Evolutionary conservation across 2,329 filamentous ascomycete genomes (phyloP), one percentile per base, ranked within the genome.

Genomic region (Exutisphaerella laricina): DNA sequence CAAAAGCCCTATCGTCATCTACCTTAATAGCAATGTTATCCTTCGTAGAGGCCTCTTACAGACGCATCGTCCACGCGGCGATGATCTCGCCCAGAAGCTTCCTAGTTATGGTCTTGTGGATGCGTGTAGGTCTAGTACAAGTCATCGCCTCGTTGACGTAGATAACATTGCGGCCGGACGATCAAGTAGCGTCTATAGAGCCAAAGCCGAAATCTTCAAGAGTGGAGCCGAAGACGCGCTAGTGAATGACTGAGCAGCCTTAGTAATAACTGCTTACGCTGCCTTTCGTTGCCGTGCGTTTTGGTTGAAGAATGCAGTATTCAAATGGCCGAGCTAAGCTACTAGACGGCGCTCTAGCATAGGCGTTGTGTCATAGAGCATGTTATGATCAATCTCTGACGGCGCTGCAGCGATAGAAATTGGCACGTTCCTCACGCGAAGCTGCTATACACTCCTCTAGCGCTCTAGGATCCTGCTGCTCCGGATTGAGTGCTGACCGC

Each of bases 141-240:
- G 7, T 35, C 29, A 36, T 30, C 3, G 29, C 26, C 23, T 30
- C 16, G n/a, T 40, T 22, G 6, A 45, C 21, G 2, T 23, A 12
- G 12, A 45, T 31, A 9, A 45, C 36, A 12, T 40, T 45, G 3
- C 23, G 25, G n/a, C 29, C 42, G 10, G 18, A 26, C n/a, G 8
- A 12, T 23, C 17, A 17, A 35, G n/a, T n/a, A n/a, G n/a, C n/a
- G n/a, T n/a, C n/a, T n/a, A n/a, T n/a, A n/a, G n/a, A n/a, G n/a
- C n/a, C n/a, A n/a, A n/a, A n/a, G n/a, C n/a, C n/a, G n/a, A n/a
- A n/a, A n/a, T n/a, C n/a, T n/a, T n/a, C n/a, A n/a, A n/a, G n/a
- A n/a, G n/a, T n/a, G n/a, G n/a, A n/a, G n/a, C n/a, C n/a, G n/a
- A n/a, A n/a, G n/a, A n/a, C n/a, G n/a, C n/a, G n/a, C n/a, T n/a